These are phyloP conservation scores for Candida pseudofarinosa DNA, from an alignment of 805 yeast genomes.

Conservation along the genomic window DNA sequence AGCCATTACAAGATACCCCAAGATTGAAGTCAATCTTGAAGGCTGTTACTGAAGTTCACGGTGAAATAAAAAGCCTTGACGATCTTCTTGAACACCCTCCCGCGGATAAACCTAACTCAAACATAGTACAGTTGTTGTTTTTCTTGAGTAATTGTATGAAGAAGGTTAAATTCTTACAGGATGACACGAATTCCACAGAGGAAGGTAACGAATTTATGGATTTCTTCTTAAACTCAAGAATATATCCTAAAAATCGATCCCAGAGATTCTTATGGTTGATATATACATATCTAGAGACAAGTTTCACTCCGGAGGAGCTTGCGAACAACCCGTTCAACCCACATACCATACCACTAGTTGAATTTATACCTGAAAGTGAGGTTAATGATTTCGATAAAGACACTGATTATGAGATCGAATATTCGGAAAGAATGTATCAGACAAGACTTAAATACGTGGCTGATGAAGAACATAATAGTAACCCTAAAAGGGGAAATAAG, in stretches of 20 bases:
- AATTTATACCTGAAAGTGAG: constrained; percentile 24
- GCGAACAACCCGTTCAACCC: constrained; percentile 56
- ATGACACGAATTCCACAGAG: constrained; percentile 13
- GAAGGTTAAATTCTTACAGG: constrained; percentile 40
- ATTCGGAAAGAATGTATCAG: constrained; percentile 45
- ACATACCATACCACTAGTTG: constrained; percentile 32
- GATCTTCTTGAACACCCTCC: constrained; percentile 40
- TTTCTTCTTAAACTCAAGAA: constrained; percentile 59
- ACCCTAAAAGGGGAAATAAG: constrained; percentile 30
- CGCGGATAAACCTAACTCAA: constrained; percentile 50
- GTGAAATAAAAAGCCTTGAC: constrained; percentile 44
- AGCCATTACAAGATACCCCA: constrained; percentile 92
- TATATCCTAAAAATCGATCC: constrained; percentile 65
- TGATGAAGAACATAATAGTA: constrained; percentile 34
- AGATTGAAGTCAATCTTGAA: constrained; percentile 84
- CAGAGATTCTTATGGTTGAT: constrained; percentile 77
- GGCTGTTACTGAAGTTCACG: constrained; percentile 73
- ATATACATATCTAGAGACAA: constrained; percentile 76
- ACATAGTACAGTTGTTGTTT: constrained; percentile 65
- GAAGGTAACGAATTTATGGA: constrained; percentile 56
- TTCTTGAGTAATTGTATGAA: constrained; percentile 62
- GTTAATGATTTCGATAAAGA: constrained; percentile 39
- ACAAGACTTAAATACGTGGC: constrained; percentile 37
- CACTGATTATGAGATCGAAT: constrained; percentile 45
- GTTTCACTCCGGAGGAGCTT: constrained; percentile 49